phyloP scores from a whole-genome alignment of 768 basidiomycete genomes.

The Cystobasidium tubakii region DNA sequence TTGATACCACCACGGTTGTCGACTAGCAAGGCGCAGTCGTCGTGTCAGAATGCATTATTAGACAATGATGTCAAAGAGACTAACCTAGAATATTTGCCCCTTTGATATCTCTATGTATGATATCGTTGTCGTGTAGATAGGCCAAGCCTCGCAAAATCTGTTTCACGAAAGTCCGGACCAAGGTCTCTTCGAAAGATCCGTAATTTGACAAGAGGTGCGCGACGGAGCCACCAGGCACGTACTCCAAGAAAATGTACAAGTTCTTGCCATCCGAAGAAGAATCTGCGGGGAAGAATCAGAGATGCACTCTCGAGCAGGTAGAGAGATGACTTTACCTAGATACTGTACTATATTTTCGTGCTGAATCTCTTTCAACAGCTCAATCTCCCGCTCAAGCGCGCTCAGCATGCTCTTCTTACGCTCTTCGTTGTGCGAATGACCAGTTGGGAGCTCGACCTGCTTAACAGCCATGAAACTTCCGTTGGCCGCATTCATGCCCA shows the following conservation, averaged over 20 bases:
- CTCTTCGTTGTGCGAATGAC: constrained; percentile 59
- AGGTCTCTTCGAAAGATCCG: constrained; percentile 77
- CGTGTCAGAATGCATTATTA: background rate
- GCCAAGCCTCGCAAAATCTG: constrained; percentile 88
- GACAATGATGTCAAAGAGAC: background rate
- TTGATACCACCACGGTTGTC: constrained; percentile 89
- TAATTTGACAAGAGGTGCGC: constrained; percentile 81
- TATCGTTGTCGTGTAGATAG: constrained; percentile 85
- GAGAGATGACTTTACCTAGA: constrained; percentile 61
- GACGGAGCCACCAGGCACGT: constrained; percentile 94
- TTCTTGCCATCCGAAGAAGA: constrained; percentile 84
- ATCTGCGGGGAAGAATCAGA: constrained; percentile 55
- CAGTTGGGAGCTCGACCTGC: constrained; percentile 85
- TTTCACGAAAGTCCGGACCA: constrained; percentile 82
- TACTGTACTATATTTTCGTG: constrained; percentile 99
- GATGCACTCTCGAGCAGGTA: constrained; percentile 9
- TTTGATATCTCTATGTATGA: constrained; percentile 97
- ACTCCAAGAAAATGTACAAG: constrained; percentile 88
- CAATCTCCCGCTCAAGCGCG: constrained; percentile 87
- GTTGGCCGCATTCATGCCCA: constrained; percentile 89
- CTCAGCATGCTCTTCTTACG: constrained; percentile 62
- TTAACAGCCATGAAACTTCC: constrained; percentile 99
- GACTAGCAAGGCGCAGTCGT: constrained; percentile 70
- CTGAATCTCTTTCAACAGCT: constrained; percentile 89
- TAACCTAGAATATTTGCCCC: constrained; percentile 81